A percentile compares a stretch with the other conserved stretches of the same genome.
These are phyloP conservation scores for Scedosporium aurantiacum DNA, from an alignment of 2,329 filamentous ascomycete species.

Conservation along the genomic window DNA sequence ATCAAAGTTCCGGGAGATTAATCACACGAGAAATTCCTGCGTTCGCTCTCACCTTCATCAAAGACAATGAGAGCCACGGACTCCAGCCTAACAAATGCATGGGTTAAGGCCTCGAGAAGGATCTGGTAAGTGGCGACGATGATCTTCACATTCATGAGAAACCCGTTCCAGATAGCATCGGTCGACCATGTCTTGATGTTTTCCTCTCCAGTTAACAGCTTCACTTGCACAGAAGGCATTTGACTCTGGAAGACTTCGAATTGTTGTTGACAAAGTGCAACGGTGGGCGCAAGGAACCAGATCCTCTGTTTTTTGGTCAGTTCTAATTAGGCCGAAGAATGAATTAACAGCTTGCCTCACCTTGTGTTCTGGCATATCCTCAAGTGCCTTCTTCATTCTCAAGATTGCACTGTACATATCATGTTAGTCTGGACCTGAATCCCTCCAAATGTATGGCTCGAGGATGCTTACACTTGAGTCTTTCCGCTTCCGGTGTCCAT, in stretches of 20 bases:
- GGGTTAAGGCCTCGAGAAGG: slow-evolving; percentile 59
- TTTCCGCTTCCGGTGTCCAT: slow-evolving; percentile 77
- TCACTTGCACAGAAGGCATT: slow-evolving; percentile 46
- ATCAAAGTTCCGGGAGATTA: not conserved
- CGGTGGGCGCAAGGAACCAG: slow-evolving; percentile 66
- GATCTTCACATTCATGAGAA: slow-evolving; percentile 54
- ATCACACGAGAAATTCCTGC: not conserved
- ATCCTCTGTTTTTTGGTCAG: slow-evolving; percentile 18
- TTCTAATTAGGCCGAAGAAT: not conserved
- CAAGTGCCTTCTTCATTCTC: slow-evolving; percentile 55
- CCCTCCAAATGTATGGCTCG: not conserved
- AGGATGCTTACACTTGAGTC: slow-evolving; percentile 54
- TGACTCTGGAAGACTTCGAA: slow-evolving; percentile 46
- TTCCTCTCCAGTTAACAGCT: slow-evolving; percentile 56
- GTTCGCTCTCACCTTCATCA: slow-evolving; percentile 57
- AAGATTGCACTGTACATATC: slow-evolving; percentile 46
- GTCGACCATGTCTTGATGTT: slow-evolving; percentile 64
- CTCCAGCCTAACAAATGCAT: slow-evolving; percentile 60
- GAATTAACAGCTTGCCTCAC: slow-evolving; percentile 24
- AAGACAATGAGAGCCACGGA: slow-evolving; percentile 62
- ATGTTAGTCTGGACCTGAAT: not conserved
- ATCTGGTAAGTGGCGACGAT: slow-evolving; percentile 70
- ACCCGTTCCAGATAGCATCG: slow-evolving; percentile 53
- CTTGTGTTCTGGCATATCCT: slow-evolving; percentile 40
- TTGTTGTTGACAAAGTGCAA: slow-evolving; percentile 58